These are phyloP conservation scores for Yamadazyma spencermartinsiae DNA, from an alignment of 1,139 yeast species.

Conservation along the genomic window DNA sequence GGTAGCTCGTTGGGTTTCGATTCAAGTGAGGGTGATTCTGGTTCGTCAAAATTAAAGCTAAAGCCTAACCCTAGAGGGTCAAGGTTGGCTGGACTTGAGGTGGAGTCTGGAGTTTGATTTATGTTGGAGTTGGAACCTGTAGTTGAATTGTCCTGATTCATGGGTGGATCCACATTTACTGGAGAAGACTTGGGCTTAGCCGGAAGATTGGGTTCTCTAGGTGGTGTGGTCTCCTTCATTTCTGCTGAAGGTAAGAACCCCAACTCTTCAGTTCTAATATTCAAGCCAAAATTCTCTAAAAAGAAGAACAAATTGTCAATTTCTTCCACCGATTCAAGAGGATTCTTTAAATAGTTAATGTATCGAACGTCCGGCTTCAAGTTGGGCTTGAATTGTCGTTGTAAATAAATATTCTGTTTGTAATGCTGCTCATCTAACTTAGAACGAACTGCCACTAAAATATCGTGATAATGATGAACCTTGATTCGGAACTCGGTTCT, in stretches of 20 bases:
- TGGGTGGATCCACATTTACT: neutral
- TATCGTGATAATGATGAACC: conserved; percentile 27
- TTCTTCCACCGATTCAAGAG: conserved; percentile 13
- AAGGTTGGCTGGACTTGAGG: neutral
- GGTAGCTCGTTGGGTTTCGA: no score
- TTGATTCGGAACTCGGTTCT: conserved; percentile 25
- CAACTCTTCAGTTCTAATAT: conserved; percentile 1
- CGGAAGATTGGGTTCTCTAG: neutral
- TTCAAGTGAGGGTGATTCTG: no score
- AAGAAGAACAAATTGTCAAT: conserved; percentile 12
- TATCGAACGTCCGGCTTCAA: conserved; percentile 14
- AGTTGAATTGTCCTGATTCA: neutral
- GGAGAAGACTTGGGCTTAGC: neutral
- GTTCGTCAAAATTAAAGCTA: conserved; percentile 4
- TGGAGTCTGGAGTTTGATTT: neutral
- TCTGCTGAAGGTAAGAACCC: conserved; percentile 2
- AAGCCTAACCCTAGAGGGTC: conserved; percentile 8
- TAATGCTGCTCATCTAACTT: conserved; percentile 31
- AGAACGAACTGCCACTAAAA: conserved; percentile 28
- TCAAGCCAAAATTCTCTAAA: conserved; percentile 14
- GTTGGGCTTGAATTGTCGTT: conserved; percentile 13
- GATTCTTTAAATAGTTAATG: conserved; percentile 11
- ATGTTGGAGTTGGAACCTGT: no score
- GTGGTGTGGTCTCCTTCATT: conserved; percentile 2
- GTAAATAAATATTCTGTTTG: conserved; percentile 13